Conservation (phyloP, 2,329 filamentous ascomycete genomes). For the Lasiodiplodia hormozganensis region DNA sequence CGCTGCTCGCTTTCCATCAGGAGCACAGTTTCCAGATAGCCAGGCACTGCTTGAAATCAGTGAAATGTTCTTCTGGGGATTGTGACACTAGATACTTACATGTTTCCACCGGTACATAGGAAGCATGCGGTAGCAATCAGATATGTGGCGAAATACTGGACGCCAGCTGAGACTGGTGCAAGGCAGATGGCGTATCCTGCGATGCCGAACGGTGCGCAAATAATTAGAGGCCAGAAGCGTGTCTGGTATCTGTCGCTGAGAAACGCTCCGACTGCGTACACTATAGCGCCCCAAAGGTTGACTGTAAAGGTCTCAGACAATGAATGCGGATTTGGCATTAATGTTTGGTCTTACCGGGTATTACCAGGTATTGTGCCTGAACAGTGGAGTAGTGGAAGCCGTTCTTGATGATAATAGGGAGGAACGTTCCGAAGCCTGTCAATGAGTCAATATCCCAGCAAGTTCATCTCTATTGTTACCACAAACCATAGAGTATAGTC, state of each 20-base stretch:
- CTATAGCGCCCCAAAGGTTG: constrained; percentile 50
- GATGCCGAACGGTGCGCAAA: constrained; percentile 42
- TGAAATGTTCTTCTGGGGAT: fast-evolving
- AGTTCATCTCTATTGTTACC: neutral
- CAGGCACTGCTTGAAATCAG: constrained; percentile 34
- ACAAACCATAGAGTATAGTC: constrained; percentile 46
- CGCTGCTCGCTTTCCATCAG: constrained; percentile 43
- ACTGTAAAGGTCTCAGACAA: constrained; percentile 31
- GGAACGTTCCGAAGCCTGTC: constrained; percentile 48
- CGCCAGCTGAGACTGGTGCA: constrained; percentile 36
- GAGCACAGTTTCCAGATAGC: constrained; percentile 42
- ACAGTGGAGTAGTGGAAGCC: constrained; percentile 49
- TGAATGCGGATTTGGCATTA: no score
- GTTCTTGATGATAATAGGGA: constrained; percentile 52
- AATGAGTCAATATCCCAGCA: constrained; percentile 23
- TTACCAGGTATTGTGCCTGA: constrained; percentile 44
- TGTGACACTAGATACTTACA: constrained; percentile 15
- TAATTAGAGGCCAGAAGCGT: constrained; percentile 47
- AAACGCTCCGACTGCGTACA: constrained; percentile 49
- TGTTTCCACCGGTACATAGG: constrained; percentile 44
- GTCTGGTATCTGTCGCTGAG: constrained; percentile 47
- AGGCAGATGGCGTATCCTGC: constrained; percentile 43
- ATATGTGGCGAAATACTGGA: constrained; percentile 43
- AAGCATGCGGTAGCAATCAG: constrained; percentile 44
- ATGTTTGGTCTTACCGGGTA: constrained; percentile 14